Conservation (phyloP, 805 yeast species). For the Lachancea lanzarotensis region DNA sequence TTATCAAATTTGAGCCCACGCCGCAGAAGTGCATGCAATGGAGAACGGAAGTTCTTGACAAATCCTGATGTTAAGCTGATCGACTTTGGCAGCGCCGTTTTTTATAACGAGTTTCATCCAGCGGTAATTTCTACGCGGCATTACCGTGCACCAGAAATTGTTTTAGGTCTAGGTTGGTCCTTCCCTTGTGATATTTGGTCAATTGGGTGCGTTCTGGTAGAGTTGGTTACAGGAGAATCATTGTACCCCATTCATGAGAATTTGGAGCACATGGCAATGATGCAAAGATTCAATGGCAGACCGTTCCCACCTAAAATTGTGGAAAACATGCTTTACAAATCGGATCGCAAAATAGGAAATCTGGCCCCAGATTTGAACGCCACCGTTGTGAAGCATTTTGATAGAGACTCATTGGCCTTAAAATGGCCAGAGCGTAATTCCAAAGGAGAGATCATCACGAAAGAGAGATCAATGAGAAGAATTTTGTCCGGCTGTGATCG, state of each 20-base stretch:
- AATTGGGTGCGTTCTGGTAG: constrained; percentile 87
- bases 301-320: constrained; percentile 37
- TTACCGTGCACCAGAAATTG: constrained; percentile 95
- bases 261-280: constrained; percentile 89
- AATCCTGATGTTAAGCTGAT: constrained; percentile 83
- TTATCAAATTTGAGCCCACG: constrained; percentile 23
- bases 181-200: constrained; percentile 98
- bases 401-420: constrained; percentile 17
- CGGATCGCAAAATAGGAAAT: constrained; percentile 28
- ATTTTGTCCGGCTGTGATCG: constrained; percentile 27
- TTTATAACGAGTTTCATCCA: constrained; percentile 89
- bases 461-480: constrained; percentile 27
- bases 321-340: constrained; percentile 31
- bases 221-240: constrained; percentile 89
- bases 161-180: constrained; percentile 93
- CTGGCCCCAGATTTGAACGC: constrained; percentile 28
- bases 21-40: constrained; percentile 29
- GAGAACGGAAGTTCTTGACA: constrained; percentile 38
- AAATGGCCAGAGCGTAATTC: constrained; percentile 30
- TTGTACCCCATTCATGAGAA: constrained; percentile 93
- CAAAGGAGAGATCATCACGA: constrained; percentile 24
- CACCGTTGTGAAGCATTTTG: constrained; percentile 30
- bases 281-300: constrained; percentile 69
- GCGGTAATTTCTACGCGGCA: constrained; percentile 91
- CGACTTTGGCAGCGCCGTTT: constrained; percentile 96